phyloP scores from a whole-genome alignment of 768 basidiomycete species.

The Termitomyces heimii region DNA sequence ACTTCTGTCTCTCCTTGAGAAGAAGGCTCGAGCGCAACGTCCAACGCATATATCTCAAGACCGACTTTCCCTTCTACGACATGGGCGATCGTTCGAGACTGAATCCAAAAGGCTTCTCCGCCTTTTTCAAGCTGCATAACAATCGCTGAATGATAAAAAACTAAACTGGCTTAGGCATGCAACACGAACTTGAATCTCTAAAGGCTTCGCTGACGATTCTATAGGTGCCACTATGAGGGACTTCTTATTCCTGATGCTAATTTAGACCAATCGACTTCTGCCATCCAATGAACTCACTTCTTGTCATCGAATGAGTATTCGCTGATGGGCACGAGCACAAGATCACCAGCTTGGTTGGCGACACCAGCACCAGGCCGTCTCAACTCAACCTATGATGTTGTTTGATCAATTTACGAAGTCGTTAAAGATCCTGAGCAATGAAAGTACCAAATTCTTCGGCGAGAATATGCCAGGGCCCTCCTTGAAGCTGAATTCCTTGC shows the following conservation, averaged over 20 bases:
- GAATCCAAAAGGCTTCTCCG: constrained; percentile 79
- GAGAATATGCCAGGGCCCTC: constrained; percentile 56
- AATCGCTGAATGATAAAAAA: not conserved
- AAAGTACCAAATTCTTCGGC: constrained; percentile 56
- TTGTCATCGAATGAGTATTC: constrained; percentile 70
- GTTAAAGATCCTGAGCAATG: not conserved
- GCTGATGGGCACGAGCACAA: constrained; percentile 60
- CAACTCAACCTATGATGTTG: constrained; percentile 39
- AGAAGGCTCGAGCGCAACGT: constrained; percentile 39
- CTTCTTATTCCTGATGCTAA: constrained; percentile 54
- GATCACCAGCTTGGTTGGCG: constrained; percentile 63
- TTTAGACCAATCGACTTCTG: not conserved
- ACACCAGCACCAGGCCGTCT: constrained; percentile 60
- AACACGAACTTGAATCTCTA: constrained; percentile 46
- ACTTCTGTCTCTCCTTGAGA: constrained; percentile 16
- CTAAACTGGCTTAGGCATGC: not conserved
- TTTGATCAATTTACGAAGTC: not conserved
- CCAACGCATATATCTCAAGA: constrained; percentile 55
- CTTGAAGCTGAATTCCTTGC: constrained; percentile 50
- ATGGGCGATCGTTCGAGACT: constrained; percentile 62
- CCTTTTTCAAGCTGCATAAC: constrained; percentile 48
- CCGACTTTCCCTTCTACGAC: constrained; percentile 51
- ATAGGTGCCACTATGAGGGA: constrained; percentile 59
- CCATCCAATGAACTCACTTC: constrained; percentile 41
- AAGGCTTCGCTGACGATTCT: constrained; percentile 39